Evolutionary conservation across 495 filamentous ascomycete genomes (phyloP), one percentile per base, ranked within the genome.

Genomic region (Sordaria brevicollis): DNA sequence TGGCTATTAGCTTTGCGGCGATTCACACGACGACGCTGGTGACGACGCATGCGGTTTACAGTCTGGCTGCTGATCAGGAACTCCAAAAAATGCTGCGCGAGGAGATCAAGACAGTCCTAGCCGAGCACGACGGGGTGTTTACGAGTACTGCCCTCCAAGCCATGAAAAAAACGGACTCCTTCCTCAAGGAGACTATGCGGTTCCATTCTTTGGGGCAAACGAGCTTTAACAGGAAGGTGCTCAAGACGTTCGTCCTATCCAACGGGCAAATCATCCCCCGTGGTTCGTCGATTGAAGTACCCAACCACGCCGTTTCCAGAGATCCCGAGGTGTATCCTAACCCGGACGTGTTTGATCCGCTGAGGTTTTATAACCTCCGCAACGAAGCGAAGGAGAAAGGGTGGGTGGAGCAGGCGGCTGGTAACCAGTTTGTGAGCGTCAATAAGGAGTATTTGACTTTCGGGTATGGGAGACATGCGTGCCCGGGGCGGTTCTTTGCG

Each of bases 401-500:
- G 8, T 77, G 78, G 36, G 69, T 49, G 3, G 76, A 76, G 35
- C 70, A 65, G 2, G 73, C 72, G 2, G 75, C 74, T 6, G 71
- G 72, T 57, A 71, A 80, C 36, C 83, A 86, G 65, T 84, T 84
- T 71, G 81, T 81, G 19, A 77, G 78, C 2, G 77, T 83, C 0
- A 78, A 73, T 17, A 73, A 76, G 2, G 72, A 80, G 5, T 74
- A 79, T 65, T 43, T 86, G n/a, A 76, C 74, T 2, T 89, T 86
- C 66, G 86, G 87, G 0, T 79, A 84, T 70, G 87, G 87, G 1
- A 73, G 75, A 38, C 84, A 89, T 67, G 86, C 88, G 0, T 89
- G 87, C 73, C 88, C 88, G 0, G 89, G 88, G 0, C 79, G 88
- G 6, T 87, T 87, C 75, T 88, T 89, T 57, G 87, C 85, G 0